Evolutionary conservation across 805 yeast species (phyloP).

Genomic region (Schizosaccharomyces octosporus): DNA sequence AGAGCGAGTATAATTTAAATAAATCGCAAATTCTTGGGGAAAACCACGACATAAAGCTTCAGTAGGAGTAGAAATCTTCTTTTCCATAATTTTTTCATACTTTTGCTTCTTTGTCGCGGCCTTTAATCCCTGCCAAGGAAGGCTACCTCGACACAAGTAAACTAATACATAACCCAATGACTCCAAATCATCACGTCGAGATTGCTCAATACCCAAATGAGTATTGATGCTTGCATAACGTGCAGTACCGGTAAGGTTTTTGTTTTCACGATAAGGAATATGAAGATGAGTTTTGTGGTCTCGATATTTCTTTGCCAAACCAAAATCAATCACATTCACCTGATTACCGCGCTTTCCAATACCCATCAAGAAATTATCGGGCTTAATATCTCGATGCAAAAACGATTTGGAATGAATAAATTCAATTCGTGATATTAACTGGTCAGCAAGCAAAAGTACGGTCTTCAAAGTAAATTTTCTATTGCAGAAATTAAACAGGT

Average conservation of each 20-base stretch:
- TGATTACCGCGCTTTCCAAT: slow-evolving; percentile 86
- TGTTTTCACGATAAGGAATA: slow-evolving; percentile 88
- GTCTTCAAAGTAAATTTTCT: slow-evolving; percentile 84
- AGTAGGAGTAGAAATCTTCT: slow-evolving; percentile 72
- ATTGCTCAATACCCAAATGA: slow-evolving; percentile 88
- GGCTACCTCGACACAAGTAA: slow-evolving; percentile 81
- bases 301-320: slow-evolving; percentile 77
- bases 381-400: slow-evolving; percentile 63
- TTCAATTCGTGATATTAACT: slow-evolving; percentile 75
- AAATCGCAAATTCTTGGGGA: slow-evolving; percentile 72
- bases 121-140: slow-evolving; percentile 96
- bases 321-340: slow-evolving; percentile 83
- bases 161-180: slow-evolving; percentile 82
- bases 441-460: slow-evolving; percentile 78
- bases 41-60: slow-evolving; percentile 73
- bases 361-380: slow-evolving; percentile 68
- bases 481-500: slow-evolving; percentile 84
- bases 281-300: slow-evolving; percentile 86
- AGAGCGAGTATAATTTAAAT: slow-evolving; percentile 69
- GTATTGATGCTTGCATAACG: slow-evolving; percentile 89
- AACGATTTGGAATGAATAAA: slow-evolving; percentile 87
- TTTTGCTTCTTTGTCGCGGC: slow-evolving; percentile 94
- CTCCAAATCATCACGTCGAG: slow-evolving; percentile 89
- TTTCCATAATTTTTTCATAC: slow-evolving; percentile 86
- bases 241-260: slow-evolving; percentile 91